These are phyloP conservation scores for Diospyros kaki DNA, from an alignment of 148 eudicot species.

Conservation along the genomic window DNA sequence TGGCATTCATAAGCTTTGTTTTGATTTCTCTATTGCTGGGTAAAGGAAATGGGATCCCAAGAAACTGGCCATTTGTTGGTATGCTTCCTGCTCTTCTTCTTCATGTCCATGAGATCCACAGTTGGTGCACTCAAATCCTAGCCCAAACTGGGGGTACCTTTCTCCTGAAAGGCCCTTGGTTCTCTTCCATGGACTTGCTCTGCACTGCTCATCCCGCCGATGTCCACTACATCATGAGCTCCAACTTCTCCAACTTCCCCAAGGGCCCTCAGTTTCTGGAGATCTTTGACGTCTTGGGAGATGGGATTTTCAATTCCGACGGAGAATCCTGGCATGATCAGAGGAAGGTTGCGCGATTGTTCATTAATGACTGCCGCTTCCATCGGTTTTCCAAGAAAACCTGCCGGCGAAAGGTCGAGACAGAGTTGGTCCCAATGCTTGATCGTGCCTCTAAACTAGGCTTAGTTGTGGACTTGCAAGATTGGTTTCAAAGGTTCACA, in stretches of 20 bases:
- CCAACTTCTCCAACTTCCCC: slow-evolving; percentile 44
- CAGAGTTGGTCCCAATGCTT: slow-evolving; percentile 40
- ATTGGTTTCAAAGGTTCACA: slow-evolving; percentile 50
- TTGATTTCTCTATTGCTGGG: too few species aligned
- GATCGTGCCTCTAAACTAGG: slow-evolving; percentile 23
- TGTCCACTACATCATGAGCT: slow-evolving; percentile 46
- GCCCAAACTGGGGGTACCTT: slow-evolving; percentile 19
- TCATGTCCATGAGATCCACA: slow-evolving; percentile 26
- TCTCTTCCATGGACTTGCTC: slow-evolving; percentile 31
- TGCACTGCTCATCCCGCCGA: slow-evolving; percentile 35
- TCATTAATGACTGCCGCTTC: slow-evolving; percentile 30
- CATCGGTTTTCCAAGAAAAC: slow-evolving; percentile 23
- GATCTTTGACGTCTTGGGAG: slow-evolving; percentile 51
- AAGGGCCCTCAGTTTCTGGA: slow-evolving; percentile 40
- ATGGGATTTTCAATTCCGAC: slow-evolving; percentile 50
- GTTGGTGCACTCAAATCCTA: slow-evolving; percentile 11
- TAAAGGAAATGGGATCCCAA: too few species aligned
- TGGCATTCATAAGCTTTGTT: too few species aligned
- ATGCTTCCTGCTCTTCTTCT: slow-evolving; percentile 36
- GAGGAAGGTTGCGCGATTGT: slow-evolving; percentile 30
- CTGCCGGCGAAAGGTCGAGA: slow-evolving; percentile 25
- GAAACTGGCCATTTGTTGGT: slow-evolving; percentile 44
- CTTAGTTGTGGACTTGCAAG: slow-evolving; percentile 43
- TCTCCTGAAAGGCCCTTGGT: slow-evolving; percentile 50
- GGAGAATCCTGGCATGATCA: slow-evolving; percentile 34